Percentiles rank a stretch among this genome's conserved stretches.
These are phyloP conservation scores for Geum urbanum DNA, from an alignment of 306 rosid genomes.

Conservation along the genomic window DNA sequence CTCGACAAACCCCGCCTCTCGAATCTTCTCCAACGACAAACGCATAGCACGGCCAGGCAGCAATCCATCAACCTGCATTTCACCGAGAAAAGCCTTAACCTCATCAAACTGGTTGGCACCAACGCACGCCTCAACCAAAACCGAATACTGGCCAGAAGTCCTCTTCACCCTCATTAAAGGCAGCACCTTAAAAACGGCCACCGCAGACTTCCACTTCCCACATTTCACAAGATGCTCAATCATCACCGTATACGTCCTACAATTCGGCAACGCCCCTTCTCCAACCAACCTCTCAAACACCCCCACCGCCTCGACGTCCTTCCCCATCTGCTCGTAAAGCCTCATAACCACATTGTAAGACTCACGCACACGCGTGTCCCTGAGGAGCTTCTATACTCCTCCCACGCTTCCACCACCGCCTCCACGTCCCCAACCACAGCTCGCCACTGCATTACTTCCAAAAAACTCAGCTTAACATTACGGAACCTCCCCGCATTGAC, in stretches of 20 bases:
- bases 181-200: slow-evolving; percentile 52
- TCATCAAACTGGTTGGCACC: slow-evolving; percentile 44
- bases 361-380: slow-evolving; percentile 42
- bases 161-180: slow-evolving; percentile 70
- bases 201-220: slow-evolving; percentile 40
- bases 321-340: slow-evolving; percentile 49
- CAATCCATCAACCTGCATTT: slow-evolving; percentile 68
- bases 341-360: slow-evolving; percentile 66
- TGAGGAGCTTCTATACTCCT: slow-evolving; percentile 35
- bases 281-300: slow-evolving; percentile 52
- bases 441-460: slow-evolving; percentile 70
- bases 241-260: slow-evolving; percentile 59
- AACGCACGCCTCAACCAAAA: slow-evolving; percentile 47
- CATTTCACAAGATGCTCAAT: slow-evolving; percentile 70
- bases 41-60: slow-evolving; percentile 53
- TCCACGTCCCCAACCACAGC: slow-evolving; percentile 56
- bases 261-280: slow-evolving; percentile 63
- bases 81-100: slow-evolving; percentile 45
- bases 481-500: slow-evolving; percentile 41
- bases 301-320: slow-evolving; percentile 47
- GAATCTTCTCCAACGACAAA: slow-evolving; percentile 44
- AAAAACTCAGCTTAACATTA: slow-evolving; percentile 42
- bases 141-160: slow-evolving; percentile 49
- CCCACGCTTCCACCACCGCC: slow-evolving; percentile 53
- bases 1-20: slow-evolving; percentile 46